Percentiles rank a stretch among this genome's conserved stretches.
Evolutionary conservation across 805 yeast species (phyloP).

Genomic region (Groenewaldozyma salmanticensis): DNA sequence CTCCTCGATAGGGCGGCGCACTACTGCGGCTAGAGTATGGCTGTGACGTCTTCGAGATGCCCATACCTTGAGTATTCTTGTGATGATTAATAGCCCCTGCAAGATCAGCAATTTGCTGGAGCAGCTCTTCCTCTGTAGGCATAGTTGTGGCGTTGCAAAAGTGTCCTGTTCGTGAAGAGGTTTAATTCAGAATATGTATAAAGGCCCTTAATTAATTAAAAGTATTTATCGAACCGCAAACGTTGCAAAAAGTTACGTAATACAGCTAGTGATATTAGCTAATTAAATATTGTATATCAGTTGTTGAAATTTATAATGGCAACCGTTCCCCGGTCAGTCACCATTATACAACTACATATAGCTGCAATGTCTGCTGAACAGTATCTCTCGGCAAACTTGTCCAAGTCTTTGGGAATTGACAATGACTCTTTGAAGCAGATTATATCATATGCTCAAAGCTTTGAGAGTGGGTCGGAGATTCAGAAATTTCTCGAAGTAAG

Average conservation of each 20-base stretch:
- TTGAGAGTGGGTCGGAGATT: background rate
- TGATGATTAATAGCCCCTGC: constrained; percentile 21
- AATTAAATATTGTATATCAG: too few relatives aligned
- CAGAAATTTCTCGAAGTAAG: constrained; percentile 1
- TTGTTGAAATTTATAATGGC: too few relatives aligned
- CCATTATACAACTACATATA: too few relatives aligned
- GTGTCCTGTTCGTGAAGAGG: too few relatives aligned
- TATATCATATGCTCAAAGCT: constrained; percentile 4
- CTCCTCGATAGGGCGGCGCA: background rate
- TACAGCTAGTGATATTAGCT: too few relatives aligned
- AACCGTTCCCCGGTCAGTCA: too few relatives aligned
- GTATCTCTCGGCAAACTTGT: constrained; percentile 2
- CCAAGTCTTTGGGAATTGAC: constrained; percentile 2
- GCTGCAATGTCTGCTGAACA: background rate
- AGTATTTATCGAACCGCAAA: too few relatives aligned
- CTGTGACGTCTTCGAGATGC: background rate
- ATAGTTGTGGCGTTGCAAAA: constrained; percentile 5
- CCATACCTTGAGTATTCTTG: constrained; percentile 9
- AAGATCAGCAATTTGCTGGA: constrained; percentile 16
- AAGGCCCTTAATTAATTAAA: too few relatives aligned
- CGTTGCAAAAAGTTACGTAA: too few relatives aligned
- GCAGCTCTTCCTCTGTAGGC: constrained; percentile 15
- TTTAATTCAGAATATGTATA: too few relatives aligned
- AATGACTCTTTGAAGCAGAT: constrained; percentile 6
- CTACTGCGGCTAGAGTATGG: background rate